Evolutionary conservation across 169 alveolate species (phyloP).

Genomic region (Plasmodium sp.): DNA sequence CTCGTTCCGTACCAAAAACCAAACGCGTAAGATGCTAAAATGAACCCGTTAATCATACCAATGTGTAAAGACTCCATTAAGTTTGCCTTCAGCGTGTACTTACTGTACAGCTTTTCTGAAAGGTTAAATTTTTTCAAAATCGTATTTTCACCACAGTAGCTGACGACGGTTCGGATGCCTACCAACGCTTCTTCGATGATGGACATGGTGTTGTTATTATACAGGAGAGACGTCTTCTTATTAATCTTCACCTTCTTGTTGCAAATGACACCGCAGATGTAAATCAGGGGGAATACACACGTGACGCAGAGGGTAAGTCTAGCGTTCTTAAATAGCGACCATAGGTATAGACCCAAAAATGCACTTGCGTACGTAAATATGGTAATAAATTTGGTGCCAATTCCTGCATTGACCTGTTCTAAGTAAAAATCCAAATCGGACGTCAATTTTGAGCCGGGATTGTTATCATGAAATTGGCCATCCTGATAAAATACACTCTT

Average conservation of each 20-base stretch:
- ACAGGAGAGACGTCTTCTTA: conserved; percentile 30
- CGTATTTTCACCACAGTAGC: conserved; percentile 74
- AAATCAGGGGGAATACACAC: conserved; percentile 64
- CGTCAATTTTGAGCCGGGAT: conserved; percentile 71
- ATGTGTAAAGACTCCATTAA: conserved; percentile 55
- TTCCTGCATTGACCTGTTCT: conserved; percentile 73
- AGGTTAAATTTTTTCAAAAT: conserved; percentile 57
- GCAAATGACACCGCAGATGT: conserved; percentile 33
- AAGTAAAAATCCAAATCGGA: conserved; percentile 75
- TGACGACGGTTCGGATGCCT: conserved; percentile 75
- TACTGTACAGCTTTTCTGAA: conserved; percentile 54
- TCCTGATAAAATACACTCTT: conserved; percentile 75
- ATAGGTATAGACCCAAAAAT: conserved; percentile 50
- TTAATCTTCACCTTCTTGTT: conserved; percentile 40
- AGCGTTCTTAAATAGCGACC: conserved; percentile 54
- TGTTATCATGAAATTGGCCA: conserved; percentile 76
- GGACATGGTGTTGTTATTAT: conserved; percentile 74
- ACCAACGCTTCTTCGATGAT: conserved; percentile 76
- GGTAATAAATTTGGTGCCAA: conserved; percentile 71
- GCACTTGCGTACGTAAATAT: conserved; percentile 73
- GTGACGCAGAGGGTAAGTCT: conserved; percentile 68
- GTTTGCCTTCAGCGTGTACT: conserved; percentile 53
- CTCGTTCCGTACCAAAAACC: conserved; percentile 80
- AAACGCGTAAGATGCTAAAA: conserved; percentile 71
- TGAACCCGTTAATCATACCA: conserved; percentile 65